phyloP scores from a whole-genome alignment of 2,329 filamentous ascomycete species.

The Colletotrichum cuscutae region DNA sequence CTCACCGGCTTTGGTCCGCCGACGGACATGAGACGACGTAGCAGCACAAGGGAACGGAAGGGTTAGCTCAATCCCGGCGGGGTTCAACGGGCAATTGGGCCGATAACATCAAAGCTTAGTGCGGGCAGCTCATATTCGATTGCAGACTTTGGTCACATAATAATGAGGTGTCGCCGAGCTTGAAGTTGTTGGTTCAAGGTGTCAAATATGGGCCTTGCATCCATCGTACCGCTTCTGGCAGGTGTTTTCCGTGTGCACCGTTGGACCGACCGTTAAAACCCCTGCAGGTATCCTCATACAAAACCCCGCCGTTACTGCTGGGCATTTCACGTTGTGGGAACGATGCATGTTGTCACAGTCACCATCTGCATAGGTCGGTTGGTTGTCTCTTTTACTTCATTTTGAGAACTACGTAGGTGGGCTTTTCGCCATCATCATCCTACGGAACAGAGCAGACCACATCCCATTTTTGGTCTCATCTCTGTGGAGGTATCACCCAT shows the following conservation, averaged over 20 bases:
- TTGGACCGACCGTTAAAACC: background rate
- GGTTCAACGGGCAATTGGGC: background rate
- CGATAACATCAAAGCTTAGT: too few species aligned
- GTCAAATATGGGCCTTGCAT: background rate
- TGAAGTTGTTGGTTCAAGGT: background rate
- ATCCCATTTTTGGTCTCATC: constrained; percentile 11
- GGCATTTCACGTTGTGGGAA: background rate
- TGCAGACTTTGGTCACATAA: background rate
- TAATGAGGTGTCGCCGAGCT: background rate
- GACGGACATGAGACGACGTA: constrained; percentile 2
- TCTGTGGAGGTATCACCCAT: constrained; percentile 34
- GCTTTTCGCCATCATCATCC: constrained; percentile 20
- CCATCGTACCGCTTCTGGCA: background rate
- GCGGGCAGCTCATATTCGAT: too few species aligned
- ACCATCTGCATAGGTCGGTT: background rate
- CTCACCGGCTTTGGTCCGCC: background rate
- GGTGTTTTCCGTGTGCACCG: background rate
- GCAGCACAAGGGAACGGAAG: background rate
- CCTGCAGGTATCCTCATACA: background rate
- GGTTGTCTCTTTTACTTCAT: constrained; percentile 24
- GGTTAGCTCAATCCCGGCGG: background rate
- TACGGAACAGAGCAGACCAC: constrained; percentile 24
- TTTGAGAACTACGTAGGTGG: constrained; percentile 29
- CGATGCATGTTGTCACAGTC: background rate
- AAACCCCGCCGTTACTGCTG: too few species aligned